Base-by-base conservation (phyloP, 495 filamentous ascomycete genomes). In the Astrothelium macrocarpum region DNA sequence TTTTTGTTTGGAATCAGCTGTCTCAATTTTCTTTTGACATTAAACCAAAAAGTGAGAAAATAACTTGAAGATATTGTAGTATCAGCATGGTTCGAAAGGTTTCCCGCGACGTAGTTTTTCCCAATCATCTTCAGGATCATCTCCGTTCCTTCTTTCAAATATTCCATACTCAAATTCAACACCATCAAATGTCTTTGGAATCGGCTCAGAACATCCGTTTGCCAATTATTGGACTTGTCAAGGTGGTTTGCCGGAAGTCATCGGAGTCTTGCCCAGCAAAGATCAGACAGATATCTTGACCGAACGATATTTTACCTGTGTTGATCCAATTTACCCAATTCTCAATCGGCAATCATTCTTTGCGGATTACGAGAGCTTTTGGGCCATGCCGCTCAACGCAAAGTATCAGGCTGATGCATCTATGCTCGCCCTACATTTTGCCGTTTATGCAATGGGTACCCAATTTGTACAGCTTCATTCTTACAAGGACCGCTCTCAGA, bases 171-270 rank as follows among this genome's bases (percentile, higher is more conserved):
- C 86, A 1, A 75, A 81, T 26, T 81, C 82, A 0, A 80, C 82
- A 32, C 80, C 82, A 18, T 84, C 82, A 46, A 87, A 85, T 61
- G 84, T 89, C 43, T 90, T 89, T 71, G 87, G 84, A n/a, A 78
- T 84, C 59, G 81, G 82, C 20, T 79, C 80, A 4, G 84, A 85
- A 72, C 84, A 88, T 61, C 83, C 84, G 1, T 88, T 87, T 67
- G 82, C 84, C 66, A 90, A 90, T 71, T 90, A 90, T 72, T 90
- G 87, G 87, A 90, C 87, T 7, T 86, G 83, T 67, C 79, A 83
- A 59, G 87, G 87, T 28, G 87, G 87, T 0, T 73, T 90, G 25
- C 77, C 84, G 11, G 87, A 90, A 71, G 87, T 89, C 3, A 81
- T 90, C 46, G 81, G 79, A 7, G 85, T 90, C 11, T 75, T 90